Conservation (phyloP, 805 yeast genomes). For the Candida easanensis region DNA sequence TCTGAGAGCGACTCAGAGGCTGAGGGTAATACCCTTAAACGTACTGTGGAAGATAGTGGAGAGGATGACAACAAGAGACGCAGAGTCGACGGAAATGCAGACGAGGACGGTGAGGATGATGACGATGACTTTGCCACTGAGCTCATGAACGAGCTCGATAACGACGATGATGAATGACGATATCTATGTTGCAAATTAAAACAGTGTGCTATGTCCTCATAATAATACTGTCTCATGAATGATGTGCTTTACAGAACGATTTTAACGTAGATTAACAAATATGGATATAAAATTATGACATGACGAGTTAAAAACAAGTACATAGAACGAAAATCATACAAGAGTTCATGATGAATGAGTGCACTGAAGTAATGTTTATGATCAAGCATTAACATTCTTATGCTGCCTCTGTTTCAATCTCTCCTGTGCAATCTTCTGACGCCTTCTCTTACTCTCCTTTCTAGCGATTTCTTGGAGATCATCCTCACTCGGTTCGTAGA, state of each 20-base stretch:
- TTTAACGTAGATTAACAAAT: no score
- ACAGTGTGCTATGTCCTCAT: no score
- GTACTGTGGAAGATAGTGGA: constrained; percentile 12
- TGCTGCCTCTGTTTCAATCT: constrained; percentile 3
- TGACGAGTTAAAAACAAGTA: no score
- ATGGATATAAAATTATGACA: no score
- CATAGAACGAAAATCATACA: no score
- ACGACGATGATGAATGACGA: constrained; percentile 1
- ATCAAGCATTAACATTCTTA: background rate
- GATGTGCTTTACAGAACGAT: no score
- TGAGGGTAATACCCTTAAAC: constrained; percentile 13
- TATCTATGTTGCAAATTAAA: background rate
- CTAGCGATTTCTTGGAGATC: constrained; percentile 69
- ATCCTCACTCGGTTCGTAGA: constrained; percentile 85
- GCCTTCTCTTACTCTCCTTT: constrained; percentile 64
- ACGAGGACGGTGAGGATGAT: constrained; percentile 24
- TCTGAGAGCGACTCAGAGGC: constrained; percentile 17
- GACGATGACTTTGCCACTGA: constrained; percentile 33
- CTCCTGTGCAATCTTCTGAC: constrained; percentile 25
- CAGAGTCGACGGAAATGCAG: constrained; percentile 1
- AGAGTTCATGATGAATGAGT: no score
- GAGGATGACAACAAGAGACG: constrained; percentile 27
- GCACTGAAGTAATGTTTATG: no score
- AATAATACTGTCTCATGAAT: no score
- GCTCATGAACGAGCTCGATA: constrained; percentile 29